Base-by-base conservation (phyloP, 1,284 basidiomycete genomes). In the Ceratobasidium sp. region DNA sequence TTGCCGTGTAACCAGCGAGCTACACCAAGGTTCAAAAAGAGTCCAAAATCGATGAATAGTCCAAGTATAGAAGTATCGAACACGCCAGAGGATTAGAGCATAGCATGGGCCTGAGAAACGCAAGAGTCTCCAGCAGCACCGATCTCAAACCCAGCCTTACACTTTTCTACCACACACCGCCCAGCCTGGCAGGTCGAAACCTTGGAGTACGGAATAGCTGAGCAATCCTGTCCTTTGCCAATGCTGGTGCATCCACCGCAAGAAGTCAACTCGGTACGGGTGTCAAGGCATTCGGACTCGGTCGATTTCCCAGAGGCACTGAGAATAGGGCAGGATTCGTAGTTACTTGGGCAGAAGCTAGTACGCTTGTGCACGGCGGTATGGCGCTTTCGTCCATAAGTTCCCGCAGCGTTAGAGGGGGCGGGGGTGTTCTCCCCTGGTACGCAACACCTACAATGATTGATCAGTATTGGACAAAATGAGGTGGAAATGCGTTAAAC, bases 231-330 rank as follows among this genome's bases (percentile, higher is more conserved):
- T 32, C 91, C 91, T 56, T 82, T 77, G 35, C 87, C 86, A 32
- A 82, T 78, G 5, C 85, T 83, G 3, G 84, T 78, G 76, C 91
- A 93, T 45, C 92, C 92, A 74, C 91, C 91, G 77, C 91, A 93
- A 13, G 42, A 62, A 22, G 58, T 62, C 45, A 62, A n/a, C 58
- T 62, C 56, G 17, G 29, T 22, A 29, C 42, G 22, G 8, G n/a
- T 53, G 35, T 62, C 40, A 35, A 57, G 10, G 15, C 60, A 69
- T 3, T 68, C 73, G 25, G 29, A 72, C 69, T 88, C 91, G 76
- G 91, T 88, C 73, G 84, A 88, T 67, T 85, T 83, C 27, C 56
- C 54, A 34, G 71, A 71, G 25, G 45, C 57, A 34, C 80, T 82
- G 15, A 77, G 65, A 72, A 90, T 82, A 29, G 87, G 87, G 79